Percentiles rank a stretch among this genome's conserved stretches.
Conservation (phyloP, 257 asterid genomes). For the Nicotiana attenuata region DNA sequence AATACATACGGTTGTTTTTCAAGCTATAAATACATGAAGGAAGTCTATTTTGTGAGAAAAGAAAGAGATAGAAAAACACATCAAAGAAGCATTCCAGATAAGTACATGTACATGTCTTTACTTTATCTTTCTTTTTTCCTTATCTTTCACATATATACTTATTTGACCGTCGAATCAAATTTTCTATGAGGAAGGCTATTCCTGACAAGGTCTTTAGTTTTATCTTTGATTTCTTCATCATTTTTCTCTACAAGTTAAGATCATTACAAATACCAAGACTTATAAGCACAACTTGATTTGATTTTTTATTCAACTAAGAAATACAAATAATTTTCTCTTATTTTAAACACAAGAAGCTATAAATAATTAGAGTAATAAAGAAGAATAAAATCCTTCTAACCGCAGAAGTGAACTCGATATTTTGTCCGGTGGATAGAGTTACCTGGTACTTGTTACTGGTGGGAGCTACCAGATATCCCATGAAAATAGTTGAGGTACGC, state of each 20-base stretch:
- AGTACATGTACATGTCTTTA: not conserved
- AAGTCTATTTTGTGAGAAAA: not conserved
- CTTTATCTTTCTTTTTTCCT: not conserved
- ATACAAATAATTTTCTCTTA: not conserved
- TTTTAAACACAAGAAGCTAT: not conserved
- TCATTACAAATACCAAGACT: not conserved
- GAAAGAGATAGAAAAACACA: not conserved
- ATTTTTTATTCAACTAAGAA: not conserved
- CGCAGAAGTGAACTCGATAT: too few relatives aligned
- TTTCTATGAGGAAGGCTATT: not conserved
- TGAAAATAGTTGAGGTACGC: too few relatives aligned
- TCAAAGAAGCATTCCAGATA: not conserved
- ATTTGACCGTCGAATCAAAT: not conserved
- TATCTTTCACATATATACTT: not conserved
- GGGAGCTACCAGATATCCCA: too few relatives aligned
- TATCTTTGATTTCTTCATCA: not conserved
- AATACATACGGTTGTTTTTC: not conserved
- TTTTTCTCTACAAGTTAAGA: not conserved
- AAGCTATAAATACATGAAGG: not conserved
- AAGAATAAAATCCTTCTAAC: too few relatives aligned
- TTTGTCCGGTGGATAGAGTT: too few relatives aligned
- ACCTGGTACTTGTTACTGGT: too few relatives aligned
- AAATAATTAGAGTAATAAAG: too few relatives aligned
- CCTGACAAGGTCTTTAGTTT: not conserved
- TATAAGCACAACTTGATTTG: not conserved